phyloP scores from a whole-genome alignment of 1,284 basidiomycete genomes.

The Xerocomus minutiporus region DNA sequence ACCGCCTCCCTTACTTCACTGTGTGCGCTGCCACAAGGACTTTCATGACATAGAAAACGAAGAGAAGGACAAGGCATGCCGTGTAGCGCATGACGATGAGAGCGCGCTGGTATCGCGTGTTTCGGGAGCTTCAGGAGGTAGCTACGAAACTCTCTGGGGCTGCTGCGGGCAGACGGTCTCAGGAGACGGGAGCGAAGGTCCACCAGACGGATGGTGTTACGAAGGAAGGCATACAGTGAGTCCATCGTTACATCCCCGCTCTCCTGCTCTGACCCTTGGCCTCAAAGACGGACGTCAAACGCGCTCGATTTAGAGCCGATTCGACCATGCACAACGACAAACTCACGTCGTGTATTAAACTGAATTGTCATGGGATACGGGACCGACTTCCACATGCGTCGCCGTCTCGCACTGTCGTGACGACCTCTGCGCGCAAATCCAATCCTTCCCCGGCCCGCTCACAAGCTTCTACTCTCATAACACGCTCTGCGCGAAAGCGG shows the following conservation, averaged over 20 bases:
- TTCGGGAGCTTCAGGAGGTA: conserved; percentile 23
- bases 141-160: conserved; percentile 56
- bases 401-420: conserved; percentile 3
- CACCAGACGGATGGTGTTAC: conserved; percentile 80
- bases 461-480: conserved; percentile 11
- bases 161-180: conserved; percentile 68
- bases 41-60: conserved; percentile 56
- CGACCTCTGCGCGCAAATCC: conserved; percentile 19
- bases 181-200: conserved; percentile 72
- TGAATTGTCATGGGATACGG: conserved; percentile 49
- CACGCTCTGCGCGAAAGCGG: conserved; percentile 21
- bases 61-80: conserved; percentile 44
- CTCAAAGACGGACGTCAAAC: conserved; percentile 60
- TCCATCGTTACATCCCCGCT: conserved; percentile 5
- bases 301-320: conserved; percentile 72
- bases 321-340: conserved; percentile 65
- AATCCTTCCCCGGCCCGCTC: conserved; percentile 28
- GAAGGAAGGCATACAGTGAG: conserved; percentile 73
- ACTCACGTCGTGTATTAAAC: conserved; percentile 51
- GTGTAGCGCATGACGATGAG: conserved; percentile 53
- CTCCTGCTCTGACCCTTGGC: not conserved
- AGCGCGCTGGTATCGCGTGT: conserved; percentile 48
- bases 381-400: conserved; percentile 27
- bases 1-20: conserved; percentile 65
- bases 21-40: conserved; percentile 65